Conservation (phyloP, 768 basidiomycete genomes). For the Chalciporus chontae region DNA sequence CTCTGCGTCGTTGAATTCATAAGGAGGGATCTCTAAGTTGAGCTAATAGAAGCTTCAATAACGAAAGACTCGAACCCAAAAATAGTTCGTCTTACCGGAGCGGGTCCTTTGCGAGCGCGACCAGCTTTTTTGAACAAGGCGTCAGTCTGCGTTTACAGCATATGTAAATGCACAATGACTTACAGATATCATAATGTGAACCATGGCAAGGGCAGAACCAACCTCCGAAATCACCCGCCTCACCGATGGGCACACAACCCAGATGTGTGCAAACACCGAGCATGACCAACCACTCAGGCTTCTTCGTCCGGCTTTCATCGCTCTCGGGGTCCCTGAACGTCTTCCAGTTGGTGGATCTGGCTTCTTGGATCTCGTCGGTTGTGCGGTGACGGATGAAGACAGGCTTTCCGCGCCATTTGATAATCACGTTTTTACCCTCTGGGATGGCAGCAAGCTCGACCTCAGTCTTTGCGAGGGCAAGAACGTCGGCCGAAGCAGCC, state of each 20-base stretch:
- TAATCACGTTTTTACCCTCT: conserved; percentile 95
- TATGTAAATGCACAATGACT: conserved; percentile 25
- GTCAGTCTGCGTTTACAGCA: conserved; percentile 6
- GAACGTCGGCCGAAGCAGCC: conserved; percentile 96
- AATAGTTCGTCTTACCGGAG: conserved; percentile 61
- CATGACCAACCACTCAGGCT: conserved; percentile 96
- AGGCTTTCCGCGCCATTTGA: conserved; percentile 99
- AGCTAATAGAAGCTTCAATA: conserved; percentile 44
- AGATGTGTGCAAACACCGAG: conserved; percentile 94
- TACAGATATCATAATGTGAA: conserved; percentile 96
- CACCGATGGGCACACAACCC: conserved; percentile 98
- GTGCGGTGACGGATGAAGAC: conserved; percentile 99
- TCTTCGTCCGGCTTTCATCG: conserved; percentile 86
- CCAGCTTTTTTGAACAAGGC: conserved; percentile 60
- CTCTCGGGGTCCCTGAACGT: conserved; percentile 85
- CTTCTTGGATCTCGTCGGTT: conserved; percentile 86
- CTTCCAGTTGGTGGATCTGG: conserved; percentile 82
- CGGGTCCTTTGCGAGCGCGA: conserved; percentile 93
- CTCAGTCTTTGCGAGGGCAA: conserved; percentile 97
- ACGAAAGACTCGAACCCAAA: background rate
- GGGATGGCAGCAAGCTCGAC: conserved; percentile 87
- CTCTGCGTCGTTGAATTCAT: conserved; percentile 85
- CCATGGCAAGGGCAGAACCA: conserved; percentile 99
- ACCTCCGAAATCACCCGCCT: conserved; percentile 95
- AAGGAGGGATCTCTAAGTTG: conserved; percentile 90